These are phyloP conservation scores for Cymbopogon flexuosus DNA, from an alignment of 202 grass and related monocot genomes.

Conservation along the genomic window DNA sequence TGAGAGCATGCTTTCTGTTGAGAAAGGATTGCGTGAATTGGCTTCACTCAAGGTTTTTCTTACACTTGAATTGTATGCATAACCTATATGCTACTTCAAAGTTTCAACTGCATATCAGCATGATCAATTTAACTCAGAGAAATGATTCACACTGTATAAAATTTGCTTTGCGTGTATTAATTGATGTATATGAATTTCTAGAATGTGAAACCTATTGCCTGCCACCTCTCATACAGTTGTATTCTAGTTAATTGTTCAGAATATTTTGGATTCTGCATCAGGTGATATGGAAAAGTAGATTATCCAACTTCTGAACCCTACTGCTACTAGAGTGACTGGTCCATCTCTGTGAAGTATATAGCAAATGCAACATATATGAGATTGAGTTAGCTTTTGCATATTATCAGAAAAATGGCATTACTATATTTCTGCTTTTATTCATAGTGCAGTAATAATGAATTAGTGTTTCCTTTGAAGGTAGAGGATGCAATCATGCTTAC, in stretches of 20 bases:
- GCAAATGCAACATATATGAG: constrained; percentile 3
- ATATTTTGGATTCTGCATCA: constrained; percentile 1
- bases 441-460: constrained; percentile 18
- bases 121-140: constrained; percentile 16
- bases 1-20: constrained; percentile 81
- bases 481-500: constrained; percentile 85
- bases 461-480: constrained; percentile 63
- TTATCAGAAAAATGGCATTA: constrained; percentile 23
- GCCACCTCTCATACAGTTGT: not conserved
- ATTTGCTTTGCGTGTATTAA: not conserved
- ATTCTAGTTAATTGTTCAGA: constrained; percentile 15
- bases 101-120: constrained; percentile 7
- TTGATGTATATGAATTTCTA: constrained; percentile 15
- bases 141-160: not conserved
- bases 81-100: constrained; percentile 21
- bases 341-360: constrained; percentile 23
- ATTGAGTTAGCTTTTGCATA: constrained; percentile 15
- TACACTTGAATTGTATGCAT: not conserved
- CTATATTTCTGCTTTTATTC: constrained; percentile 24
- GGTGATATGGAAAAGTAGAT: not conserved
- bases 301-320: not conserved
- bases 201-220: constrained; percentile 8
- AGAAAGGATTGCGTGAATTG: constrained; percentile 96
- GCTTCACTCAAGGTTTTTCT: constrained; percentile 80
- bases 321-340: constrained; percentile 6